Base-by-base conservation (phyloP, 2,329 filamentous ascomycete species). In the Davidsoniella eucalypti region DNA sequence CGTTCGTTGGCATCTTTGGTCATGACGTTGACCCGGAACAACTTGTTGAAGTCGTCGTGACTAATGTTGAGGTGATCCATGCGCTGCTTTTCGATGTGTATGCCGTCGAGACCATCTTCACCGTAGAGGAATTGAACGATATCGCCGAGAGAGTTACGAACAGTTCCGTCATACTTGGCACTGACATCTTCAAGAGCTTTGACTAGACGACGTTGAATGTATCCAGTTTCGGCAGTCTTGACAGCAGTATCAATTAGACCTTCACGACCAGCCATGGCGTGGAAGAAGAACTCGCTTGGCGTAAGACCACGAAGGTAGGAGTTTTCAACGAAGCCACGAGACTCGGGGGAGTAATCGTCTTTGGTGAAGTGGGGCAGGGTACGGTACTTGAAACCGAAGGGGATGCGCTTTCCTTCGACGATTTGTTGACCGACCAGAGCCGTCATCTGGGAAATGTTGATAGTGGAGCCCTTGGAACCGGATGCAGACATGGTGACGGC, bases 391-490 rank as follows among this genome's bases (percentile, higher is more conserved):
- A 98, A 98, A 18, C 93, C 92, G 61, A 95, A 98, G 1, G 92
- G 92, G 69, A 98, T 94, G 71, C 92, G 92, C 68, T 94, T 94
- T 60, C 92, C 93, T 69, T 98, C 92, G 7, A 98, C 87, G 56
- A 93, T 94, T 64, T 98, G 93, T 64, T 98, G 92, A 57, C 93
- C 92, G 54, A 99, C 93, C 56, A 96, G 77, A 23, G 92, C 92
- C 55, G 88, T 93, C 92, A 99, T 98, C 67, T 99, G 92, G 14
- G 93, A 95, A 59, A 99, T 96, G 65, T 99, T 99, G 72, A 98
- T 96, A 10, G 87, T 90, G 2, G 92, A 96, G 64, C 92, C 92
- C 72, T 99, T 99, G 58, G 93, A 98, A 60, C 92, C 92, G 53
- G 92, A 95, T 49, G 82, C 80, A 54, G 93, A 87, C 85, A 96